Conservation (phyloP, 768 basidiomycete genomes). For the Rhizopogon roseolus region DNA sequence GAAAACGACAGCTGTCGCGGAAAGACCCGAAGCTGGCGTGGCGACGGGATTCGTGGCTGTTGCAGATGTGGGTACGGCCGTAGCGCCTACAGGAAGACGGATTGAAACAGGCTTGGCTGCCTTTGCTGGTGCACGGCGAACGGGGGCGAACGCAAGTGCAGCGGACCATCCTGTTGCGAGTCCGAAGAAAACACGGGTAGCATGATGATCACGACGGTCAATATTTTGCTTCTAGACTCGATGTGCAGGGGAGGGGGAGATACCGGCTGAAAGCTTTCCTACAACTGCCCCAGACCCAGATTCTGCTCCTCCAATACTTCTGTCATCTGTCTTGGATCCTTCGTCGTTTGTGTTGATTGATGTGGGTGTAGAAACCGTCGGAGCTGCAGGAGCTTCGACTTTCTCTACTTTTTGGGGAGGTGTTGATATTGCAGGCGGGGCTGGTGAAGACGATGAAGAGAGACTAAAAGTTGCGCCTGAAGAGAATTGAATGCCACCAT, state of each 20-base stretch:
- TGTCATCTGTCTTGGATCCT: conserved; percentile 22
- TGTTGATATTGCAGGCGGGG: conserved; percentile 19
- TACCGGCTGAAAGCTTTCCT: conserved; percentile 53
- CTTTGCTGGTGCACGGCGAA: conserved; percentile 61
- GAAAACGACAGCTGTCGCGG: conserved; percentile 61
- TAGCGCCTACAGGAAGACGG: conserved; percentile 53
- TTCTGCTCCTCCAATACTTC: conserved; percentile 13
- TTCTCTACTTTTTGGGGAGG: conserved; percentile 15
- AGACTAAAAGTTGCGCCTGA: conserved; percentile 53
- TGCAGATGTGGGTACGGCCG: conserved; percentile 33
- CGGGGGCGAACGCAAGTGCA: conserved; percentile 83
- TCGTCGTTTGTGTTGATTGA: conserved; percentile 18
- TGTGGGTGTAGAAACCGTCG: conserved; percentile 16
- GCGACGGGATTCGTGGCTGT: conserved; percentile 20
- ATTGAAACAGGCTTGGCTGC: conserved; percentile 28
- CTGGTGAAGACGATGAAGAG: conserved; percentile 34
- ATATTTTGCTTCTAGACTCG: conserved; percentile 29
- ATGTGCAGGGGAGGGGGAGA: conserved; percentile 41
- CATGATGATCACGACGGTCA: conserved; percentile 30
- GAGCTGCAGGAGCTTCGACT: conserved; percentile 11
- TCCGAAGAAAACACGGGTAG: conserved; percentile 14
- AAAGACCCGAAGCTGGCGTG: conserved; percentile 27
- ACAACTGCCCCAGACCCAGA: conserved; percentile 29
- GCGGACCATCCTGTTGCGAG: conserved; percentile 76
- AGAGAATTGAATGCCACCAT: conserved; percentile 85